Percentiles rank a stretch among this genome's conserved stretches.
Evolutionary conservation across 1,284 basidiomycete genomes (phyloP).

Genomic region (Boletus sp.): DNA sequence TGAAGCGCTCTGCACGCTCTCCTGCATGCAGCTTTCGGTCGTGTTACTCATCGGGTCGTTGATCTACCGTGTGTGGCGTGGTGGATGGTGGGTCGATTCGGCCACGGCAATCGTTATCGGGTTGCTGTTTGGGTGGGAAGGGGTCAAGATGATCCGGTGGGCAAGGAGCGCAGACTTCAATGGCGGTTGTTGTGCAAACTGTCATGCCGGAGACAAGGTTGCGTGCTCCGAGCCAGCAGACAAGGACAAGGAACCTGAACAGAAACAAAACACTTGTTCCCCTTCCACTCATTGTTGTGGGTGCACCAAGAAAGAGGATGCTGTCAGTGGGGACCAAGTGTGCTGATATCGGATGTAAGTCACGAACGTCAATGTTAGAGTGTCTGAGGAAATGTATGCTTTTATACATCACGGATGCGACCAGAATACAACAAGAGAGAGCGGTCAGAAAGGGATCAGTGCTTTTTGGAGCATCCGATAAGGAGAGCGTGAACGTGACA

Average conservation of each 20-base stretch:
- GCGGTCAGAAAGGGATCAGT: slow-evolving; percentile 7
- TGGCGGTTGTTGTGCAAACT: slow-evolving; percentile 43
- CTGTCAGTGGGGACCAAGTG: background rate
- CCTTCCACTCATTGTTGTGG: slow-evolving; percentile 5
- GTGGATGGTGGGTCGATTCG: slow-evolving; percentile 53
- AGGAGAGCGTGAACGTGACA: slow-evolving; percentile 6
- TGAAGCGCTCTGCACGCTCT: slow-evolving; percentile 45
- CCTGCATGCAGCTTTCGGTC: slow-evolving; percentile 41
- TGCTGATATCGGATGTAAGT: background rate
- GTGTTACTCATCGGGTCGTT: slow-evolving; percentile 42
- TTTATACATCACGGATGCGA: slow-evolving; percentile 15
- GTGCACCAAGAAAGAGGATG: background rate
- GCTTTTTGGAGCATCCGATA: slow-evolving; percentile 4
- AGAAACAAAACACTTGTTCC: background rate
- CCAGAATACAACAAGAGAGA: slow-evolving; percentile 17
- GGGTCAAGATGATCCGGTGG: slow-evolving; percentile 46
- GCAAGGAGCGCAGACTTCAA: slow-evolving; percentile 41
- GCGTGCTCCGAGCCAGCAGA: background rate
- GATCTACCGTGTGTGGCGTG: slow-evolving; percentile 43
- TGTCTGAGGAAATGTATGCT: slow-evolving; percentile 6
- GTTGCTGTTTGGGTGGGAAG: slow-evolving; percentile 48
- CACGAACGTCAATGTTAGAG: background rate
- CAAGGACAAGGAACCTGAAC: slow-evolving; percentile 1
- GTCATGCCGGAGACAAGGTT: slow-evolving; percentile 8
- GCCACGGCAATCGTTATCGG: slow-evolving; percentile 46